phyloP scores from a whole-genome alignment of 2,329 filamentous ascomycete species.

The Claviceps spartinae region DNA sequence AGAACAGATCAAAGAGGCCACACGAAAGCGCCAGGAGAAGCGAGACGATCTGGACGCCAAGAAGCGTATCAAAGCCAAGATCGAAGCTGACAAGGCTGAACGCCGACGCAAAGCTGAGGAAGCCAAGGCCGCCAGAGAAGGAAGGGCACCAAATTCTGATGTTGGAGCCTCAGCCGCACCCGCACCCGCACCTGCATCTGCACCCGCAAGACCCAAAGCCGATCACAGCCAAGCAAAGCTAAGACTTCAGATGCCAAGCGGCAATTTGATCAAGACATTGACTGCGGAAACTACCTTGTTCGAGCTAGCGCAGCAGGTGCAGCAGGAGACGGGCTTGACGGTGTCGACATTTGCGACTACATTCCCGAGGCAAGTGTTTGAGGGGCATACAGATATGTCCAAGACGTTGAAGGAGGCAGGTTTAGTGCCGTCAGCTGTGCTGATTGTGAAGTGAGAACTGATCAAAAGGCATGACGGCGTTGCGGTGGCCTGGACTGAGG shows the following conservation, averaged over 20 bases:
- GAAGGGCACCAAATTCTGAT: constrained; percentile 37
- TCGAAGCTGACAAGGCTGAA: constrained; percentile 87
- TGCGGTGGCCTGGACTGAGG: not conserved
- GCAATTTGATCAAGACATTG: constrained; percentile 76
- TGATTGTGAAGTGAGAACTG: constrained; percentile 51
- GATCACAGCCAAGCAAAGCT: constrained; percentile 71
- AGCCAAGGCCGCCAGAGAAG: constrained; percentile 76
- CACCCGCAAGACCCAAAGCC: constrained; percentile 47
- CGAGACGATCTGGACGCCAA: constrained; percentile 72
- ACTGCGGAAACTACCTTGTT: constrained; percentile 84
- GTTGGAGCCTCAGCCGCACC: constrained; percentile 21
- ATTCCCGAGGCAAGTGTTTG: constrained; percentile 74
- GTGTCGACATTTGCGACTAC: constrained; percentile 72
- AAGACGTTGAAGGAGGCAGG: constrained; percentile 89
- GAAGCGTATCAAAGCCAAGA: constrained; percentile 81
- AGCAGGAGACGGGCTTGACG: constrained; percentile 53
- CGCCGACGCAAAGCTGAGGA: constrained; percentile 72
- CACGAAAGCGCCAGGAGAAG: constrained; percentile 79
- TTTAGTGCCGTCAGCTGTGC: constrained; percentile 75
- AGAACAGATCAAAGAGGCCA: constrained; percentile 84
- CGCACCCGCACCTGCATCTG: constrained; percentile 26
- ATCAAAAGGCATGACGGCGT: not conserved
- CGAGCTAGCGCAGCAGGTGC: constrained; percentile 69
- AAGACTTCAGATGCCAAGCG: constrained; percentile 58
- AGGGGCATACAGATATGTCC: constrained; percentile 59